Conservation (phyloP, 2,329 filamentous ascomycete genomes). For the Dactylellina sp. region DNA sequence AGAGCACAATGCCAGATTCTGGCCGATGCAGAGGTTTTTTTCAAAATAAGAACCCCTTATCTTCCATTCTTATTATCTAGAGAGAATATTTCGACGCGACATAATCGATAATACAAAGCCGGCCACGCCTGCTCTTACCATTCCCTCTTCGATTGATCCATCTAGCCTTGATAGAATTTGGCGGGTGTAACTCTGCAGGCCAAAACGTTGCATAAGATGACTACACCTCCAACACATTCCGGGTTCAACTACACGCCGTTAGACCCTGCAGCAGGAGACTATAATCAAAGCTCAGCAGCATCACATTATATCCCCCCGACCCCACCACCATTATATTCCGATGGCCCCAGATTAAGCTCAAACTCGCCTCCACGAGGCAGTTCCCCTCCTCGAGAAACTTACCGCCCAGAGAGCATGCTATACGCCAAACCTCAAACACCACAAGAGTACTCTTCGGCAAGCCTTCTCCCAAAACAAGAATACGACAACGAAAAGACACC, state of each 20-base stretch:
- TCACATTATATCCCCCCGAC: conserved; percentile 3
- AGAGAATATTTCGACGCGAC: no score
- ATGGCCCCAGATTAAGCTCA: not conserved
- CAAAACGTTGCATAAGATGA: conserved; percentile 35
- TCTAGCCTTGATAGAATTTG: not conserved
- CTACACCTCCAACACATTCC: conserved; percentile 46
- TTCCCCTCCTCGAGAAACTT: conserved; percentile 11
- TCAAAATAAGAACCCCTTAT: no score
- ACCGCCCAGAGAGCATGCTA: conserved; percentile 36
- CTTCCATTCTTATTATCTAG: no score
- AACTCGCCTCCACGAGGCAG: conserved; percentile 6
- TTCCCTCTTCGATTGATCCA: no score
- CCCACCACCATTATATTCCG: conserved; percentile 35
- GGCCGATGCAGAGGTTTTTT: no score
- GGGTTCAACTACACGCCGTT: conserved; percentile 18
- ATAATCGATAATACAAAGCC: not conserved
- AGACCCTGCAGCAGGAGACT: conserved; percentile 7
- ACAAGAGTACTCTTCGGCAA: conserved; percentile 6
- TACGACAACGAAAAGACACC: conserved; percentile 26
- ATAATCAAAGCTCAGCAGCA: conserved; percentile 1
- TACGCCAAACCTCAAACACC: conserved; percentile 18
- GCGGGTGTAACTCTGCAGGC: conserved; percentile 32
- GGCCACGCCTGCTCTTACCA: no score
- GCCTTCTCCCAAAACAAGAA: conserved; percentile 32
- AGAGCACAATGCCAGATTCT: no score